Percentiles rank a stretch among this genome's conserved stretches.
phyloP scores from a whole-genome alignment of 2,329 filamentous ascomycete genomes.

The Monilinia fructicola region DNA sequence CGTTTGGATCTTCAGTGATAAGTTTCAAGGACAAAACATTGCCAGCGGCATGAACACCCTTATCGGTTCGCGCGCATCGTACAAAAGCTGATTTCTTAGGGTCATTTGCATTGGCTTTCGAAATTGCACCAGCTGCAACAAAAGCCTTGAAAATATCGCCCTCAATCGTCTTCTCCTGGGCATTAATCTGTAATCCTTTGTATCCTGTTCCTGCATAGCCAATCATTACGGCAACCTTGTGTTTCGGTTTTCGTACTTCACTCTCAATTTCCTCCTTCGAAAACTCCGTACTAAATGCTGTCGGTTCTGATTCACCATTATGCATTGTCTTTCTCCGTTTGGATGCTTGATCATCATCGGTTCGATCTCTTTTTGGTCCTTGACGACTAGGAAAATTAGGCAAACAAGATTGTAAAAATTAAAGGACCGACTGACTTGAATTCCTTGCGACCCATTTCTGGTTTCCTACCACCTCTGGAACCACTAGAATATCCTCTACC shows the following conservation, averaged over 20 bases:
- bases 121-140: slow-evolving; percentile 86
- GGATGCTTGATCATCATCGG: slow-evolving; percentile 50
- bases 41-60: slow-evolving; percentile 93
- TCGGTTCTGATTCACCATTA: slow-evolving; percentile 38
- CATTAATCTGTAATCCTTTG: slow-evolving; percentile 91
- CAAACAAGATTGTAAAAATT: slow-evolving; percentile 26
- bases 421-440: slow-evolving; percentile 56
- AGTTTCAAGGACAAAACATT: slow-evolving; percentile 95
- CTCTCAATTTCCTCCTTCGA: slow-evolving; percentile 81
- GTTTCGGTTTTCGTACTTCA: slow-evolving; percentile 86
- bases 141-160: slow-evolving; percentile 92
- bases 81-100: slow-evolving; percentile 95
- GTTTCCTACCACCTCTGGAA: slow-evolving; percentile 57
- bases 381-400: slow-evolving; percentile 54
- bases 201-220: slow-evolving; percentile 97
- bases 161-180: slow-evolving; percentile 87
- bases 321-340: slow-evolving; percentile 54
- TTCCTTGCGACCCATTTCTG: slow-evolving; percentile 65
- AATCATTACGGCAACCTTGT: slow-evolving; percentile 93
- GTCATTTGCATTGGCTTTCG: slow-evolving; percentile 94
- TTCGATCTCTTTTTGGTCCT: slow-evolving; percentile 53
- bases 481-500: slow-evolving; percentile 44
- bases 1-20: slow-evolving; percentile 86
- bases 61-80: slow-evolving; percentile 92
- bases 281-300: slow-evolving; percentile 48